Conservation (phyloP, 2,329 filamentous ascomycete genomes). For the Emmonsiellopsis sp. region DNA sequence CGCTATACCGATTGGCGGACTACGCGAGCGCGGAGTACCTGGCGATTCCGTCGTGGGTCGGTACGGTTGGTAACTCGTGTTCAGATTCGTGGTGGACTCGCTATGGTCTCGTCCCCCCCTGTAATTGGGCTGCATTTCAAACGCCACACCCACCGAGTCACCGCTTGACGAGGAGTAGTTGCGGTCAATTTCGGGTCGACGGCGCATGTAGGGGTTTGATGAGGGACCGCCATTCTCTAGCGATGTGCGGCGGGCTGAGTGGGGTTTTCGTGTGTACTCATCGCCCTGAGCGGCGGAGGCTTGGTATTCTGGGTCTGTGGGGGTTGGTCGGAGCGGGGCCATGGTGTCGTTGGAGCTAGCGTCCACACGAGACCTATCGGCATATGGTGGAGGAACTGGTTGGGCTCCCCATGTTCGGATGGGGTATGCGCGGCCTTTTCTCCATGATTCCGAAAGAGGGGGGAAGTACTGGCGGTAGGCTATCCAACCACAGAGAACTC, state of each 20-base stretch:
- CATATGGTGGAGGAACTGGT: conserved; percentile 7
- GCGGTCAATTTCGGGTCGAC: conserved; percentile 16
- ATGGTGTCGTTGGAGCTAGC: conserved; percentile 7
- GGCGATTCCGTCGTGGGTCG: neutral
- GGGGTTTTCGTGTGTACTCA: neutral
- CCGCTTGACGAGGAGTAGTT: conserved; percentile 28
- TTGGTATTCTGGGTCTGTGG: conserved; percentile 22
- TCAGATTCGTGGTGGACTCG: conserved; percentile 1
- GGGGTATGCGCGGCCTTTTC: conserved; percentile 50
- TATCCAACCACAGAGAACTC: conserved; percentile 43
- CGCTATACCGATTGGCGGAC: neutral
- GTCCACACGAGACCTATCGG: conserved; percentile 3
- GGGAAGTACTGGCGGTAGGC: conserved; percentile 54
- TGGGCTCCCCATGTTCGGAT: conserved; percentile 46
- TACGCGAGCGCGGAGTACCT: neutral
- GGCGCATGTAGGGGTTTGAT: conserved; percentile 19
- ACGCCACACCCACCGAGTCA: conserved; percentile 18
- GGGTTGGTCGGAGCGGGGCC: conserved; percentile 19
- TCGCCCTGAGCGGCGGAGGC: neutral
- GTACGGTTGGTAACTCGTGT: conserved; percentile 17
- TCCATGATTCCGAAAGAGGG: conserved; percentile 45
- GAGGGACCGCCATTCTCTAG: conserved; percentile 7
- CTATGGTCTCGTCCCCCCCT: neutral
- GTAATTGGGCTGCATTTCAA: conserved; percentile 29
- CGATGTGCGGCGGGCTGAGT: neutral